phyloP scores from a whole-genome alignment of 2,329 filamentous ascomycete genomes.

The Capronia americana region DNA sequence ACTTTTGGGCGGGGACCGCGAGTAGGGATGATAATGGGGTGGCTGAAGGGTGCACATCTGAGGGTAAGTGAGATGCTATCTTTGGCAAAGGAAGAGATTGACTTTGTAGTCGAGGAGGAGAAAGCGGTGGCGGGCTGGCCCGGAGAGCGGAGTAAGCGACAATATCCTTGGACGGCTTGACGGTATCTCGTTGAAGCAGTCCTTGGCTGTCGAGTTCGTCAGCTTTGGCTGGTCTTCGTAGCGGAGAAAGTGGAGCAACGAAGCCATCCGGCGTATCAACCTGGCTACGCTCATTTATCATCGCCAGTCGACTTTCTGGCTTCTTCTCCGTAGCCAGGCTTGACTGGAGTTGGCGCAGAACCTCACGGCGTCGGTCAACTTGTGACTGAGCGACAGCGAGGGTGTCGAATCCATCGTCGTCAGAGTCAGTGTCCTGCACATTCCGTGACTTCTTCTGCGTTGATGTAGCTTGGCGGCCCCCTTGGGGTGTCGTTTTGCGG shows the following conservation, averaged over 20 bases:
- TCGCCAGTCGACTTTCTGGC: neutral
- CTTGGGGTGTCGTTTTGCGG: neutral
- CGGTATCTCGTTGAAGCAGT: neutral
- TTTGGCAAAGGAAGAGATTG: neutral
- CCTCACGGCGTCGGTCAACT: slow-evolving; percentile 27
- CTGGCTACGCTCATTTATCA: neutral
- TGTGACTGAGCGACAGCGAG: slow-evolving; percentile 25
- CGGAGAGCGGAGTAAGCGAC: neutral
- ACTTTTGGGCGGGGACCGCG: slow-evolving; percentile 26
- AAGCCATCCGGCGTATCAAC: neutral
- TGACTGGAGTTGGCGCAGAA: slow-evolving; percentile 27
- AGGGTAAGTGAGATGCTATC: slow-evolving; percentile 2
- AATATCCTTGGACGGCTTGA: neutral
- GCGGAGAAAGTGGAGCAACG: neutral
- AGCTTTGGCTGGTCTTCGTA: neutral
- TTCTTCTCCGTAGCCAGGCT: neutral
- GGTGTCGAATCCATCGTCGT: slow-evolving; percentile 33
- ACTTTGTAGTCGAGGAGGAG: neutral
- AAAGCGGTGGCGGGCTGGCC: neutral
- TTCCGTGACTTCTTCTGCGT: neutral
- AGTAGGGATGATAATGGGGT: slow-evolving; percentile 34
- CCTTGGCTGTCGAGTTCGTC: neutral
- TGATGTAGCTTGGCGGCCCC: neutral
- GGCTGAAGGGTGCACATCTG: slow-evolving; percentile 31
- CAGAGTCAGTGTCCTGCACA: slow-evolving; percentile 16